Percentiles rank a stretch among this genome's conserved stretches.
Conservation (phyloP, 176 grass and related monocot genomes). For the Ensete ventricosum region DNA sequence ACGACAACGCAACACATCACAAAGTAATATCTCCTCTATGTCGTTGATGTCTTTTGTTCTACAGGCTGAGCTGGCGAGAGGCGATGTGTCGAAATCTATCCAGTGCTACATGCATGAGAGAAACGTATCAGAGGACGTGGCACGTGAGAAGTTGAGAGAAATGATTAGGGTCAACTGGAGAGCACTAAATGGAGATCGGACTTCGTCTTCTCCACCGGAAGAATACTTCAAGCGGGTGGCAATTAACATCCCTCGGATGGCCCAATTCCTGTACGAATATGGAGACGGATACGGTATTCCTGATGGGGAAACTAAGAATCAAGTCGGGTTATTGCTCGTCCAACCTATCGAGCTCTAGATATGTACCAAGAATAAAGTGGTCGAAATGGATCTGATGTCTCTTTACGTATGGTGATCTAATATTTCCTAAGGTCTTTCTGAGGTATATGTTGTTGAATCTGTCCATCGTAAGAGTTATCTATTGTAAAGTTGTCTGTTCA, state of each 20-base stretch:
- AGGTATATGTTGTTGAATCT: too few species aligned
- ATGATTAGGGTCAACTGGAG: slow-evolving; percentile 12
- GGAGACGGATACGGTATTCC: slow-evolving; percentile 12
- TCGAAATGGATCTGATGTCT: too few species aligned
- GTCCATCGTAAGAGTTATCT: too few species aligned
- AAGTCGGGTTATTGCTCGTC: slow-evolving; percentile 8
- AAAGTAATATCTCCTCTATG: too few species aligned
- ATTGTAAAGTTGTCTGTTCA: too few species aligned
- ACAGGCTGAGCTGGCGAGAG: slow-evolving; percentile 14
- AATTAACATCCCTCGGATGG: slow-evolving; percentile 4
- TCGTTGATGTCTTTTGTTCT: background rate
- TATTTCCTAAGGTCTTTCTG: too few species aligned
- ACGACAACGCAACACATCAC: too few species aligned
- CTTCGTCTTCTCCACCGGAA: background rate
- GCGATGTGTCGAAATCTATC: slow-evolving; percentile 29
- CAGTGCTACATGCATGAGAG: slow-evolving; percentile 28
- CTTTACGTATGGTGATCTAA: too few species aligned
- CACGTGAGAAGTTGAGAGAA: slow-evolving; percentile 20
- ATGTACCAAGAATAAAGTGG: too few species aligned
- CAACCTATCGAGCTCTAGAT: background rate
- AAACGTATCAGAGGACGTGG: background rate
- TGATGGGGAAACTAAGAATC: slow-evolving; percentile 6
- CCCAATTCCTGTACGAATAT: slow-evolving; percentile 5
- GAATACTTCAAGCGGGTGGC: slow-evolving; percentile 1
- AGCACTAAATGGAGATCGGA: slow-evolving; percentile 4